These are phyloP conservation scores for Laetiporus sulphureus DNA, from an alignment of 1,284 basidiomycete genomes.

Conservation along the genomic window DNA sequence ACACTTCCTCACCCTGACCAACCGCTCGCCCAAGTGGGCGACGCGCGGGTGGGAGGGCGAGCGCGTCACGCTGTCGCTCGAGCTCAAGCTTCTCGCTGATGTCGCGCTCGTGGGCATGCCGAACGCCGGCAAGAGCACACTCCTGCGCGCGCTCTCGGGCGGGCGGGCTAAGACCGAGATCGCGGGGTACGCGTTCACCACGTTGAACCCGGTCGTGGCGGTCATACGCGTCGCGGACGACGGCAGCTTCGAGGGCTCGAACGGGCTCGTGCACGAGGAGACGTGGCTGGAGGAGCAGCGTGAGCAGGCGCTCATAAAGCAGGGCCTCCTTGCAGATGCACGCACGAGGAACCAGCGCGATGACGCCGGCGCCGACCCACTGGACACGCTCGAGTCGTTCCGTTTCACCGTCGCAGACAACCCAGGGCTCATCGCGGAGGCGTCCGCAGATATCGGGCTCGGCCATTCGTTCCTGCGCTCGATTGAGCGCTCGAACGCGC, in stretches of 20 bases:
- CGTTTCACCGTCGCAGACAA: slow-evolving; percentile 97
- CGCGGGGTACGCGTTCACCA: slow-evolving; percentile 92
- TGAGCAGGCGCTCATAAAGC: slow-evolving; percentile 39
- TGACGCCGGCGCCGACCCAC: slow-evolving; percentile 19
- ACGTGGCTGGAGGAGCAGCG: slow-evolving; percentile 55
- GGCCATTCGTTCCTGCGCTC: slow-evolving; percentile 93
- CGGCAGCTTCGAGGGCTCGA: slow-evolving; percentile 66
- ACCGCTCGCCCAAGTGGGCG: slow-evolving; percentile 77
- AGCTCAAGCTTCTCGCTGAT: slow-evolving; percentile 92
- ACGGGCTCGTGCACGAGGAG: slow-evolving; percentile 60
- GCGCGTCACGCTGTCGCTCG: slow-evolving; percentile 78
- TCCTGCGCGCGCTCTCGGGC: slow-evolving; percentile 86
- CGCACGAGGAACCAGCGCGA: slow-evolving; percentile 44
- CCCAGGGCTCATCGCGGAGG: slow-evolving; percentile 83
- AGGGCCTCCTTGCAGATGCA: slow-evolving; percentile 42
- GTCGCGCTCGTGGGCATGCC: slow-evolving; percentile 95
- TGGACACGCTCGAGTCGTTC: slow-evolving; percentile 61
- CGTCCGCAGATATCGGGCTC: slow-evolving; percentile 86
- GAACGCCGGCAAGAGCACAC: slow-evolving; percentile 88
- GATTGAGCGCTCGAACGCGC: slow-evolving; percentile 86
- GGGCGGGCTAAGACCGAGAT: slow-evolving; percentile 81
- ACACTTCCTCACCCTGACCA: slow-evolving; percentile 64
- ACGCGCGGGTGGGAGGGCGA: slow-evolving; percentile 80
- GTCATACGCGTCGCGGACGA: slow-evolving; percentile 83
- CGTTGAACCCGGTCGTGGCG: slow-evolving; percentile 92